These are phyloP conservation scores for Stipa capillata DNA, from an alignment of 176 grass and related monocot genomes.

Conservation along the genomic window DNA sequence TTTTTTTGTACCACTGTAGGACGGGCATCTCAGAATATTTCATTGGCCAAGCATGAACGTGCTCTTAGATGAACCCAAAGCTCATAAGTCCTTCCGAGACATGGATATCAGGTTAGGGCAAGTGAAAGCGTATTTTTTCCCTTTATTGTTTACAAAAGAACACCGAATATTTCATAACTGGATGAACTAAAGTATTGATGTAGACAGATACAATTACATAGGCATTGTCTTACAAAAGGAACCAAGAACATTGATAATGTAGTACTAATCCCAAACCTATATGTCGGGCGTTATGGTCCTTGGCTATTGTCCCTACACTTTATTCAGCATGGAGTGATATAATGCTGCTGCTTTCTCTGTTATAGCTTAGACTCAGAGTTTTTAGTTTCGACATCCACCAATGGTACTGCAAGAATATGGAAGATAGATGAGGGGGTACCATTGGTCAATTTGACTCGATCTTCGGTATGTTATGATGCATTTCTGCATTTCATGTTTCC, in stretches of 20 bases:
- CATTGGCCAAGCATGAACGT: constrained; percentile 85
- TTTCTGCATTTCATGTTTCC: not conserved
- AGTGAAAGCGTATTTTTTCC: not conserved
- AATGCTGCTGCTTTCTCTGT: constrained; percentile 6
- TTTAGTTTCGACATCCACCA: constrained; percentile 87
- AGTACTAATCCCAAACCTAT: not conserved
- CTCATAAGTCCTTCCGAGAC: constrained; percentile 87
- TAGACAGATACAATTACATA: constrained; percentile 6
- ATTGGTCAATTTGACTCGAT: constrained; percentile 69
- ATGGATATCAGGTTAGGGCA: constrained; percentile 94
- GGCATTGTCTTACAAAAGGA: not conserved
- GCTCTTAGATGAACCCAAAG: constrained; percentile 93
- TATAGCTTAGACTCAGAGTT: constrained; percentile 96
- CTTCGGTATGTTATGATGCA: constrained; percentile 38
- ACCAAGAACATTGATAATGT: not conserved
- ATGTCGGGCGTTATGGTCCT: not conserved
- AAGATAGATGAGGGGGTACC: constrained; percentile 79
- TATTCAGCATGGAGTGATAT: not conserved
- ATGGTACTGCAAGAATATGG: constrained; percentile 99
- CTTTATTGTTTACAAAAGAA: not conserved
- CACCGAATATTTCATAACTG: not conserved
- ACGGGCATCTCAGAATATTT: constrained; percentile 91
- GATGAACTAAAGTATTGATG: constrained; percentile 1
- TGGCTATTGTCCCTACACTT: not conserved
- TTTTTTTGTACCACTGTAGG: constrained; percentile 42